Evolutionary conservation across 345 rosid species (phyloP).

Genomic region (Brassica carinata): DNA sequence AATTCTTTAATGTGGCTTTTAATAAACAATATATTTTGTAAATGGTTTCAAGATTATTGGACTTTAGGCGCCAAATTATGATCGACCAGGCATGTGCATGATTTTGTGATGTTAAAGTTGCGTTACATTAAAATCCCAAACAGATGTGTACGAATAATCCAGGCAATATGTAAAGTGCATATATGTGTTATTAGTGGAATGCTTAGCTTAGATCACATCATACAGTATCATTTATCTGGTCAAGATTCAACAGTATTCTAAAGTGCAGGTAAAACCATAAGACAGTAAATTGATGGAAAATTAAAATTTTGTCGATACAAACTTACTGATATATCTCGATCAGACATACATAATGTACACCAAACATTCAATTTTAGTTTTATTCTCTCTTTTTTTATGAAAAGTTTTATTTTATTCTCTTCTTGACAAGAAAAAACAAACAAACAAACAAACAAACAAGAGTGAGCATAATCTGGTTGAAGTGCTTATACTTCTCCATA

Average conservation of each 20-base stretch:
- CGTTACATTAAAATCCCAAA: slow-evolving; percentile 7
- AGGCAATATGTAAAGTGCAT: neutral
- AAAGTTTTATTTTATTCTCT: neutral
- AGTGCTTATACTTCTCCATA: neutral
- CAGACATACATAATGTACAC: neutral
- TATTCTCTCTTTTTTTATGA: slow-evolving; percentile 1
- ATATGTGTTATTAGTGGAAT: slow-evolving; percentile 21
- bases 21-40: neutral
- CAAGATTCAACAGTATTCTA: slow-evolving; percentile 27
- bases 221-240: slow-evolving; percentile 17
- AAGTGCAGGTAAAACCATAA: neutral
- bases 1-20: neutral
- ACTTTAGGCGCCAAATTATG: neutral
- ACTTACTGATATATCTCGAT: slow-evolving; percentile 3
- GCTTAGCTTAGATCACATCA: slow-evolving; percentile 32
- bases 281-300: slow-evolving; percentile 2
- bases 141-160: slow-evolving; percentile 9
- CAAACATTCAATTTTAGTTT: slow-evolving; percentile 9
- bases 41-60: neutral
- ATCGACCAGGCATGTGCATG: slow-evolving; percentile 1
- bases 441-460: neutral
- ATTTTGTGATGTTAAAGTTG: slow-evolving; percentile 12
- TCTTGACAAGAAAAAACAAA: neutral
- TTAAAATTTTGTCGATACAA: neutral
- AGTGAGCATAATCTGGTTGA: neutral